Percentiles rank a stretch among this genome's conserved stretches.
Conservation (phyloP, 305 asterid genomes). For the Fraxinus ornus region DNA sequence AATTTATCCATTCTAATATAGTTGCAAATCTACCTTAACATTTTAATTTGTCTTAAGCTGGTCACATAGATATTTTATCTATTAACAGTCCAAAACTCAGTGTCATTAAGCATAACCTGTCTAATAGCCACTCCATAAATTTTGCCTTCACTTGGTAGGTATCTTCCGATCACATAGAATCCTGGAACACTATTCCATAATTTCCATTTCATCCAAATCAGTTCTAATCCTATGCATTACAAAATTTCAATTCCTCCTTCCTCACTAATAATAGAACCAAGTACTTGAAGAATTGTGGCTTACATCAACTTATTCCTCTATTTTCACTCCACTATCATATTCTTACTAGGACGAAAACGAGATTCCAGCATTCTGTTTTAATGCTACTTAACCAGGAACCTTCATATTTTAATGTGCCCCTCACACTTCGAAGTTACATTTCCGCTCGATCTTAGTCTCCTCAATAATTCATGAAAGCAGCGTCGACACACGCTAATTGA, state of each 20-base stretch:
- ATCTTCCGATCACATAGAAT: neutral
- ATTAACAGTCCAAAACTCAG: neutral
- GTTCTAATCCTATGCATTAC: neutral
- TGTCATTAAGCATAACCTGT: neutral
- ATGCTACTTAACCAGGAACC: neutral
- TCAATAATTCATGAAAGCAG: neutral
- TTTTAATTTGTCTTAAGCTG: neutral
- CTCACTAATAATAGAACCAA: neutral
- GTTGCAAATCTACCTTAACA: neutral
- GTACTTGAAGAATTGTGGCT: neutral
- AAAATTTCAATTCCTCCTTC: neutral
- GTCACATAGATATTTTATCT: neutral
- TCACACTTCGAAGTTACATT: neutral
- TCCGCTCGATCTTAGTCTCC: neutral
- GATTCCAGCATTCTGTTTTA: neutral
- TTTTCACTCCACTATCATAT: neutral
- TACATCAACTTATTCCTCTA: neutral
- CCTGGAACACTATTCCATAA: neutral
- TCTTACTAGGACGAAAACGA: neutral
- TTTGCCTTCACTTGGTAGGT: neutral
- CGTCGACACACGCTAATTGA: neutral
- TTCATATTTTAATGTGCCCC: neutral
- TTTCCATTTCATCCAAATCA: neutral
- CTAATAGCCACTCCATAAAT: neutral
- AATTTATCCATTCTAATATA: neutral